These are phyloP conservation scores for Brettanomyces naardenensis DNA, from an alignment of 805 yeast genomes.

Conservation along the genomic window DNA sequence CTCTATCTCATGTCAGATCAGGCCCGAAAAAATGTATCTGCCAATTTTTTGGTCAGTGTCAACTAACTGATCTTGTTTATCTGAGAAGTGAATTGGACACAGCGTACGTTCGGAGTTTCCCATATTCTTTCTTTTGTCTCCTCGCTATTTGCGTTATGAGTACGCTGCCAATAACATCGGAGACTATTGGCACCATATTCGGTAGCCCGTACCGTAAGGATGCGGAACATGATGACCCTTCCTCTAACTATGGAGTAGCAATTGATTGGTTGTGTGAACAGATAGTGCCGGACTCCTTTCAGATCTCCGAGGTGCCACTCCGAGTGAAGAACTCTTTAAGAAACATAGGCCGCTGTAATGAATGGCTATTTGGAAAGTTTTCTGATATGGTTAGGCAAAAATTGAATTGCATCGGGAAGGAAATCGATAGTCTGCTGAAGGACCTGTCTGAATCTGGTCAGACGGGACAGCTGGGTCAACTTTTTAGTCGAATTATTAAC, in stretches of 20 bases:
- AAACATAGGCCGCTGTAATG: slow-evolving; percentile 12
- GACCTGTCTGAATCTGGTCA: too few relatives aligned
- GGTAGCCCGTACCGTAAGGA: background rate
- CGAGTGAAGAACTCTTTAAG: slow-evolving; percentile 16
- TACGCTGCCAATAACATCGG: background rate
- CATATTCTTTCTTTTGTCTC: too few relatives aligned
- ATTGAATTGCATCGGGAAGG: slow-evolving; percentile 11
- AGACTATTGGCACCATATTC: background rate
- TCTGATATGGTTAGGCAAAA: slow-evolving; percentile 10
- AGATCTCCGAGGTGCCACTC: slow-evolving; percentile 10
- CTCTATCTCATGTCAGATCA: too few relatives aligned
- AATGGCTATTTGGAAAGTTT: slow-evolving; percentile 11
- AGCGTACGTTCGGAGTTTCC: too few relatives aligned
- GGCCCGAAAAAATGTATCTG: too few relatives aligned
- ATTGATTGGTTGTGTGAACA: slow-evolving; percentile 18
- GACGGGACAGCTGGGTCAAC: slow-evolving; percentile 3
- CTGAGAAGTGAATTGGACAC: too few relatives aligned
- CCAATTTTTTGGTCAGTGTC: too few relatives aligned
- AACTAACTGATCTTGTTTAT: too few relatives aligned
- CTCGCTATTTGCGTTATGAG: too few relatives aligned
- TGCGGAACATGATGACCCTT: slow-evolving; percentile 13
- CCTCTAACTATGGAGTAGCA: slow-evolving; percentile 14
- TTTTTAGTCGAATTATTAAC: slow-evolving; percentile 12
- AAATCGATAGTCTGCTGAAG: background rate
- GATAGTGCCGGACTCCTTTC: slow-evolving; percentile 2